A percentile compares a stretch with the other conserved stretches of the same genome.
Conservation (phyloP, 2,329 filamentous ascomycete genomes). For the Sporothrix inflata region DNA sequence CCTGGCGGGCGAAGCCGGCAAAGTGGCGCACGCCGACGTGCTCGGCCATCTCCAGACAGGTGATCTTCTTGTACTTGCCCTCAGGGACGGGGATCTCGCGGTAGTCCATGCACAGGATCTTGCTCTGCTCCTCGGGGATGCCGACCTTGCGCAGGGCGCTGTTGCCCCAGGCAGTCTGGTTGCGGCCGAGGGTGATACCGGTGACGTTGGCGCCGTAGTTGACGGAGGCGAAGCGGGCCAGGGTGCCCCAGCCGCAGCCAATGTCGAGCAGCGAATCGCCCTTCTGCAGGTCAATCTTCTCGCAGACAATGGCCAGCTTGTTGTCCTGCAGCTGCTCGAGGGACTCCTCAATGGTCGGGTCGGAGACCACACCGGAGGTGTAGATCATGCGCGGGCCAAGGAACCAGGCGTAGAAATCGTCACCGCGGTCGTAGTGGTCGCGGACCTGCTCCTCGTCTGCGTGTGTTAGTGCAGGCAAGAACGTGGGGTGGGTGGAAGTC, state of each 20-base stretch:
- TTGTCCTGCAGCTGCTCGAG: conserved; percentile 97
- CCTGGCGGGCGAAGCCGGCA: conserved; percentile 77
- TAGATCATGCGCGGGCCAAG: conserved; percentile 98
- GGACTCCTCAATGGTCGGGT: conserved; percentile 82
- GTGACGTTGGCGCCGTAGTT: conserved; percentile 85
- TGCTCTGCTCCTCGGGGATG: conserved; percentile 84
- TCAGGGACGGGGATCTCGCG: conserved; percentile 84
- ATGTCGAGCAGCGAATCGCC: conserved; percentile 89
- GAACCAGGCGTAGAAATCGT: conserved; percentile 99
- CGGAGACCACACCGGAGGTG: conserved; percentile 90
- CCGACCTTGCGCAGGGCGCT: conserved; percentile 80
- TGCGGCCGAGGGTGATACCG: conserved; percentile 90
- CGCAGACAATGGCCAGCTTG: conserved; percentile 92
- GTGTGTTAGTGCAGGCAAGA: conserved; percentile 6
- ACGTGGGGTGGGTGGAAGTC: too few relatives aligned
- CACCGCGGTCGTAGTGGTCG: conserved; percentile 95
- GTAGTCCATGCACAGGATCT: conserved; percentile 95
- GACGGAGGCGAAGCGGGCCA: conserved; percentile 87
- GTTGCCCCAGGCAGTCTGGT: conserved; percentile 98
- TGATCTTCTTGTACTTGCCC: conserved; percentile 89
- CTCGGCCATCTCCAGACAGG: conserved; percentile 97
- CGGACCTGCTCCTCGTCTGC: conserved; percentile 95
- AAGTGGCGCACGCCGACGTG: conserved; percentile 96
- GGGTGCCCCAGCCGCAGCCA: conserved; percentile 96
- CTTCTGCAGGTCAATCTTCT: conserved; percentile 85